Base-by-base conservation (phyloP, 2,329 filamentous ascomycete species). In the Pseudopyrenochaeta lycopersici region DNA sequence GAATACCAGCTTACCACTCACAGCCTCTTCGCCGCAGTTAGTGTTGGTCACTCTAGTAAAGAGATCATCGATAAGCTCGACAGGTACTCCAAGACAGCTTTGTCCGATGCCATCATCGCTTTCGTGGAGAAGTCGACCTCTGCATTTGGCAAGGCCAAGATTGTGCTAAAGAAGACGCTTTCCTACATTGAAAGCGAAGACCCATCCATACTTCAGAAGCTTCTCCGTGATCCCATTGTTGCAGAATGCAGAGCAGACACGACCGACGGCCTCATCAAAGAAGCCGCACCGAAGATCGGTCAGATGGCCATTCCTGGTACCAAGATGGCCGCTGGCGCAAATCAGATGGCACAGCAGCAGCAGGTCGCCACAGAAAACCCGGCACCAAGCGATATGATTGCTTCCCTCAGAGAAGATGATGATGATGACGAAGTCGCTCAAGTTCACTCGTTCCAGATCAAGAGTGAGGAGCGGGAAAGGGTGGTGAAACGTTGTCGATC, bases 161-260 rank as follows among this genome's bases (percentile, higher is more conserved):
- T 98, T 47, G 95, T 98, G 39, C 77, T 98, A 59, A 96, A 97
- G 75, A 90, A 97, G 68, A 98, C 94, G 58, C 90, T 91, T 62
- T 97, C 96, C 76, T 97, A 90, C 66, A 88, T 98, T 56, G 95
- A 99, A 77, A 97, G 91, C 67, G 89, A 90, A 17, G 94, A 98
- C 74, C 89, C 92, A 11, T 84, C 88, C 10, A 90, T 97, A 72
- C 82, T 98, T 52, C 92, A 97, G 75, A 90, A 85, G 68, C 82
- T 98, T n/a, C 82, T 98, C 31, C 88, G 90, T 68, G 94, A 98
- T 73, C 84, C 87, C 12, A 85, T 91, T 46, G 96, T 99, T 53
- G 90, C 91, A 0, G 85, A 88, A 15, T 87, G 91, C 47, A 86
- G 93, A 51, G 85, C 96, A 3, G 90, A 96, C 58, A 86, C 86